phyloP scores from a whole-genome alignment of 2,329 filamentous ascomycete species.

The Venturia asperata region DNA sequence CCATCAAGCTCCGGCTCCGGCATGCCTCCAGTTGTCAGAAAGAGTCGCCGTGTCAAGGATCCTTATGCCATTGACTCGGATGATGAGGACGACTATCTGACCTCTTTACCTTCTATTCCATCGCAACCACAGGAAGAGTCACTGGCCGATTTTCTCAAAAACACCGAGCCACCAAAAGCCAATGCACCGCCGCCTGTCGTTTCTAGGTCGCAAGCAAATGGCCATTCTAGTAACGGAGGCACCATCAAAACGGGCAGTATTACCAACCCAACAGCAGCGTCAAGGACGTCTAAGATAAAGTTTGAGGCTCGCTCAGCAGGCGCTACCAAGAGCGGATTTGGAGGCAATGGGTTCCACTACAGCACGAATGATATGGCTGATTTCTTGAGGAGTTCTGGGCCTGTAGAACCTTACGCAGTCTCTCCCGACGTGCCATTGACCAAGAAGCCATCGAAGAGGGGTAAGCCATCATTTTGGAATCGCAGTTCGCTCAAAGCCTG shows the following conservation, averaged over 20 bases:
- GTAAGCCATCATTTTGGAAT: slow-evolving; percentile 13
- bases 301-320: slow-evolving; percentile 28
- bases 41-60: slow-evolving; percentile 71
- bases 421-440: slow-evolving; percentile 20
- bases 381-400: slow-evolving; percentile 37
- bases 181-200: not conserved
- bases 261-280: not conserved
- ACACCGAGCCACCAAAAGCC: slow-evolving; percentile 53
- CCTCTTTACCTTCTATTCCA: slow-evolving; percentile 32
- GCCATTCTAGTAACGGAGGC: not conserved
- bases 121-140: slow-evolving; percentile 54
- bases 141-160: slow-evolving; percentile 65
- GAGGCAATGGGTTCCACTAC: slow-evolving; percentile 25
- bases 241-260: not conserved
- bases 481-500: not conserved
- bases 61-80: slow-evolving; percentile 81
- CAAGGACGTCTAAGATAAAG: slow-evolving; percentile 8
- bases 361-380: slow-evolving; percentile 38
- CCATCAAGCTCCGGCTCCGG: slow-evolving; percentile 30
- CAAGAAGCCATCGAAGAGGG: slow-evolving; percentile 18
- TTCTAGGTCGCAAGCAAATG: not conserved
- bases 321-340: slow-evolving; percentile 20
- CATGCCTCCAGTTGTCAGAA: slow-evolving; percentile 37
- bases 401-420: slow-evolving; percentile 24
- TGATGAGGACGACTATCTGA: slow-evolving; percentile 47